Base-by-base conservation (phyloP, 495 filamentous ascomycete species). In the Penicillium cataractarum region DNA sequence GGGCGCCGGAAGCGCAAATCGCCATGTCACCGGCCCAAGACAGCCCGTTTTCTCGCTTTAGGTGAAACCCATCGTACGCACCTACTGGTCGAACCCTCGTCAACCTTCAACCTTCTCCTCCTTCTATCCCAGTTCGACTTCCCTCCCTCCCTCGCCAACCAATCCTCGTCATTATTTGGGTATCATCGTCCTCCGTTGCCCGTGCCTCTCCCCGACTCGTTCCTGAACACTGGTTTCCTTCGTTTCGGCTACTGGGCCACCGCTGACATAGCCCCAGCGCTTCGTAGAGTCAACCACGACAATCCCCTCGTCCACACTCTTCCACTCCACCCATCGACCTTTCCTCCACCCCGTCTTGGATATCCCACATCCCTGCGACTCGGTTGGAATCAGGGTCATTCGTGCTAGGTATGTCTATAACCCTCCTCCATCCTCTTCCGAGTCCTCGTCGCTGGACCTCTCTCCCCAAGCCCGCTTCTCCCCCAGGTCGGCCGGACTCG, bases 221-320 rank as follows among this genome's bases (percentile, higher is more conserved):
- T 60, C 29, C 26, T 60, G 53, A 54, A 31, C 51, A 19, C 35
- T 39, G 54, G 24, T 24, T n/a, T 29, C 27, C 33, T 33, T 63
- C 63, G 32, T 63, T 63, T 74, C 60, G 63, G 56, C 67, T 66
- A 56, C 68, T 60, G 67, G 73, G 63, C 65, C 75, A 78, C 68
- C 74, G 75, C 77, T 80, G 75, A 78, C 77, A 73, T 75, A 70
- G 71, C 71, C 71, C 69, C 73, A 78, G 72, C 76, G 76, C 76
- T 76, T 78, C 68, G 71, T 75, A 75, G 72, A 75, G 64, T 54
- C 51, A 54, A 67, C 57, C 70, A 69, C 65, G 63, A 69, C 68
- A 66, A 68, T 68, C 72, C 64, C 65, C 71, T 70, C 73, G 61
- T 59, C 70, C 67, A 63, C 63, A 56, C 42, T 67, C 53, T 66